Evolutionary conservation across 257 asterid genomes (phyloP).

Genomic region (Mentha longifolia): DNA sequence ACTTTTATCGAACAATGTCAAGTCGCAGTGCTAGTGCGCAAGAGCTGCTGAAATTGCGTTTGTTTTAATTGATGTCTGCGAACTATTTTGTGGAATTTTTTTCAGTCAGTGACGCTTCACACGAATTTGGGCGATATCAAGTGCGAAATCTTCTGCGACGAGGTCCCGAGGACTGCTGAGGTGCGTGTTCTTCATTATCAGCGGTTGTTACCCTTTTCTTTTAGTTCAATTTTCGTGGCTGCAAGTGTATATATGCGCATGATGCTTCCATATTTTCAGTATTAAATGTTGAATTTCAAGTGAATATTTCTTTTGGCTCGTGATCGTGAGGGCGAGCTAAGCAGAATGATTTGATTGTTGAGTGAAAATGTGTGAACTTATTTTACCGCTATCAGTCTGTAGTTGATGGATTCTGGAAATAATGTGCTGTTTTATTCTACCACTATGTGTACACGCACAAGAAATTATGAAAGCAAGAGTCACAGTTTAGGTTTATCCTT

Average conservation of each 20-base stretch:
- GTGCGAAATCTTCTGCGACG: conserved; percentile 97
- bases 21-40: neutral
- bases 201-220: neutral
- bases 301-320: neutral
- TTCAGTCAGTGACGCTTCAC: conserved; percentile 91
- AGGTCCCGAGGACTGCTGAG: conserved; percentile 91
- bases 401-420: neutral
- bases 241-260: neutral
- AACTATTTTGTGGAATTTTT: neutral
- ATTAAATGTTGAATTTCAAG: neutral
- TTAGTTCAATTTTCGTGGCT: neutral
- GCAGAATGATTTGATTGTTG: conserved; percentile 12
- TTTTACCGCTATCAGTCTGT: conserved; percentile 17
- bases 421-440: neutral
- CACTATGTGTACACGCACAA: too few relatives aligned
- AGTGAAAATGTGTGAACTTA: conserved; percentile 11
- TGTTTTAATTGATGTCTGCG: neutral
- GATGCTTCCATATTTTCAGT: neutral
- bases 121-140: conserved; percentile 96
- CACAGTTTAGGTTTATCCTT: neutral
- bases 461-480: neutral
- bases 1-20: conserved; percentile 50
- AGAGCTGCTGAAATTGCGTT: neutral
- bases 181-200: conserved; percentile 41
- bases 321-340: conserved; percentile 7